Base-by-base conservation (phyloP, 345 rosid species). In the Citrus sp. region DNA sequence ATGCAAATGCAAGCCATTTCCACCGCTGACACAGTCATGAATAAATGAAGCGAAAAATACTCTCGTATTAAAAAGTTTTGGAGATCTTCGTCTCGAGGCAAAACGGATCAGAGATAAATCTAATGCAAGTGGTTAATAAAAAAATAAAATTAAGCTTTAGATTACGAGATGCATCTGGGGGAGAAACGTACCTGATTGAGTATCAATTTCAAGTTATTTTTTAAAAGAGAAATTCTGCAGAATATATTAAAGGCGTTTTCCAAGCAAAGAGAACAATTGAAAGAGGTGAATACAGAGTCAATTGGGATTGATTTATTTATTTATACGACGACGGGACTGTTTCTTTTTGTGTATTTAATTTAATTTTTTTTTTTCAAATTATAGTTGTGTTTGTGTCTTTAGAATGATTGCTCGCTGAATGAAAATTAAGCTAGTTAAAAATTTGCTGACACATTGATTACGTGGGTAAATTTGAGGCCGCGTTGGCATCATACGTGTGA, bases 111-210 rank as follows among this genome's bases (percentile, higher is more conserved):
- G 37, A 37, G 35, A 66, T 49, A 54, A 54, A 54, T 54, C 71
- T 49, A 76, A 66, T 27, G 58, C 69, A 74, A 62, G 59, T 21
- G 46, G 63, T 35, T 9, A n/a, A 10, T 9, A 73, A 9, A 13
- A 73, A 9, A 14, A 54, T 22, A 25, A n/a, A 37, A 60, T 16
- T 24, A 63, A 46, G 66, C 14, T 14, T 21, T 22, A 49, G 9
- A 42, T 38, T 60, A 27, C 9, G 49, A 73, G 40, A 63, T 30
- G 59, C 60, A 64, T 30, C 61, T 21, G 49, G 37, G 37, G 66
- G 28, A 35, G 32, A 55, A 9, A 62, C 49, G 60, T 74, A 82
- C 84, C 84, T 82, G 73, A 35, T 25, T 18, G 49, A 21, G 28
- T 61, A 71, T 16, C 49, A 67, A 68, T 28, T 60, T 54, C 22